Conservation (phyloP, 1,284 basidiomycete species). For the Fomitopsis schrenkii region DNA sequence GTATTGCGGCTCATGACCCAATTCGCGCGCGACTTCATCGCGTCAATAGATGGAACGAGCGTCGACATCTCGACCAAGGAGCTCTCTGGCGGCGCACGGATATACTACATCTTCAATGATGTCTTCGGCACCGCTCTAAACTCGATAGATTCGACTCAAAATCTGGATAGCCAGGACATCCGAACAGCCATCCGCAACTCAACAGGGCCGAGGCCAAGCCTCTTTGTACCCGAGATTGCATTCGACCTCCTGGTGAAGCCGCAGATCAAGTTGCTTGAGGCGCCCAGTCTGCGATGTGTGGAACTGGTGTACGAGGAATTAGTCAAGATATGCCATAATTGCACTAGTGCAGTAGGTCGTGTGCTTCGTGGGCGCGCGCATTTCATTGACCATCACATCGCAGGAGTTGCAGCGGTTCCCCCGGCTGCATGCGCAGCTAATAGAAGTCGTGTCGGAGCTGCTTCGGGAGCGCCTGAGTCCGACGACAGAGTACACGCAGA, state of each 20-base stretch:
- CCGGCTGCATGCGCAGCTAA: constrained; percentile 85
- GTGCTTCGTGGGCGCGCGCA: background rate
- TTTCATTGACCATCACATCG: background rate
- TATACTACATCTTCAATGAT: constrained; percentile 99
- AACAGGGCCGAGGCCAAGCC: constrained; percentile 91
- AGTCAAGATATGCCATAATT: constrained; percentile 99
- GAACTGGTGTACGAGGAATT: constrained; percentile 99
- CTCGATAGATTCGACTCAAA: constrained; percentile 88
- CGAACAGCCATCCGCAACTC: constrained; percentile 98
- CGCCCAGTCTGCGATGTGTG: constrained; percentile 92
- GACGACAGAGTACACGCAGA: constrained; percentile 94
- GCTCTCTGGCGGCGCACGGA: constrained; percentile 94
- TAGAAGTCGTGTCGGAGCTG: constrained; percentile 97
- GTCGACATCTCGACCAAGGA: constrained; percentile 98
- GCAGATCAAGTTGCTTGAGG: constrained; percentile 95
- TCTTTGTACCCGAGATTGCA: constrained; percentile 97
- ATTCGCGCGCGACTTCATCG: constrained; percentile 96
- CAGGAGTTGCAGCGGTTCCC: constrained; percentile 98
- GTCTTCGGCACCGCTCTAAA: constrained; percentile 92
- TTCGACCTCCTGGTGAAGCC: constrained; percentile 98
- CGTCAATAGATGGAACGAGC: constrained; percentile 98
- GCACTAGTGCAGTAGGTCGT: constrained; percentile 75
- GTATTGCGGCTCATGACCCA: constrained; percentile 98
- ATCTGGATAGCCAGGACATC: constrained; percentile 93
- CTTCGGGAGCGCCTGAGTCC: constrained; percentile 94